Conservation (phyloP, 495 filamentous ascomycete genomes). For the Penicillium simplicissimum region DNA sequence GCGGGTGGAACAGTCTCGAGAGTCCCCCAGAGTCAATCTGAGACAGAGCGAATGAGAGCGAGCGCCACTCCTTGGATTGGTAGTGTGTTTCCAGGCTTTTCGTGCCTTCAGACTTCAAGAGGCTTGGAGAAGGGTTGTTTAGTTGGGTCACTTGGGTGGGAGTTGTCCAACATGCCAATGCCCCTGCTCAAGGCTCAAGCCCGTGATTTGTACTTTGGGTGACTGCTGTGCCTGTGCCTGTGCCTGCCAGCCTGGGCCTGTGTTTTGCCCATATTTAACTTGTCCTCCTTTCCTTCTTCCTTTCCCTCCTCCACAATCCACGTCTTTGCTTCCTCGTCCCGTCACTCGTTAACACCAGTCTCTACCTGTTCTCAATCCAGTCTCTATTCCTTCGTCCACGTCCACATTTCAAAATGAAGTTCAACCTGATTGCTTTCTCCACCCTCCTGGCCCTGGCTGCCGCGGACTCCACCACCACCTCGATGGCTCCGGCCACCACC, state of each 20-base stretch:
- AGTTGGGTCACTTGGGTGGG: not conserved
- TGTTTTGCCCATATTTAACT: not conserved
- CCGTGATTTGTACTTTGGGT: not conserved
- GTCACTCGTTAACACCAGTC: not conserved
- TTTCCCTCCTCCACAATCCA: not conserved
- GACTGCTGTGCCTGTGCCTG: not conserved
- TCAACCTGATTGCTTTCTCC: conserved; percentile 41
- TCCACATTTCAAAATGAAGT: conserved; percentile 40
- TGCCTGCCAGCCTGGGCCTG: not conserved
- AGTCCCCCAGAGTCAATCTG: conserved; percentile 11
- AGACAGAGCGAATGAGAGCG: conserved; percentile 31
- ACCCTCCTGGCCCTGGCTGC: conserved; percentile 38
- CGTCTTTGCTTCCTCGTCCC: not conserved
- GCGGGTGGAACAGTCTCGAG: conserved; percentile 5
- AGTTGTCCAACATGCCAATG: conserved; percentile 2
- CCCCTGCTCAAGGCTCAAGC: not conserved
- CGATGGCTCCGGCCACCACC: conserved; percentile 17
- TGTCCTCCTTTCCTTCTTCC: not conserved
- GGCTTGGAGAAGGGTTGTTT: not conserved
- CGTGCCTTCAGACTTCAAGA: not conserved
- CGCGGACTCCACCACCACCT: conserved; percentile 30
- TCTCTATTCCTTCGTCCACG: conserved; percentile 1
- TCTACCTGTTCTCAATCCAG: not conserved
- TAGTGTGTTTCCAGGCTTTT: not conserved
- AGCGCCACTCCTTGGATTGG: conserved; percentile 13